Evolutionary conservation across 2,329 filamentous ascomycete genomes (phyloP).

Genomic region (Curvularia sp.): DNA sequence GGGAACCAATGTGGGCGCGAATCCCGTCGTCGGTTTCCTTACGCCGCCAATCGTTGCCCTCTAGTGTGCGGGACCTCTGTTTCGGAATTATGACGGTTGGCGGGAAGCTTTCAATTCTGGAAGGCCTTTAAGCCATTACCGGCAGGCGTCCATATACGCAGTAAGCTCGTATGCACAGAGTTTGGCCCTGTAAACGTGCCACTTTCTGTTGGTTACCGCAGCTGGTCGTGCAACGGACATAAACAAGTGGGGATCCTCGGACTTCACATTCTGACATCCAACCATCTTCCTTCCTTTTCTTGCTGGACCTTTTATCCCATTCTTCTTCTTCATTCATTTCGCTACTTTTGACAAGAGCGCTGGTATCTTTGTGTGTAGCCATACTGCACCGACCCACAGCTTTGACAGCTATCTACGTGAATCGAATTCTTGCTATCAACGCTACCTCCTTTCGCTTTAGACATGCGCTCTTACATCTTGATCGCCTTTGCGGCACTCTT

Average conservation of each 20-base stretch:
- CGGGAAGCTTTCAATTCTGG: slow-evolving; percentile 10
- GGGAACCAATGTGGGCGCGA: slow-evolving; percentile 27
- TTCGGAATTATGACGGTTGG: slow-evolving; percentile 32
- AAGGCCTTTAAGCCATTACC: slow-evolving; percentile 9
- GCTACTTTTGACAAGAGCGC: slow-evolving; percentile 29
- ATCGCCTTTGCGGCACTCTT: slow-evolving; percentile 37
- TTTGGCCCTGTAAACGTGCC: slow-evolving; percentile 20
- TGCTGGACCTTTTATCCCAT: slow-evolving; percentile 2
- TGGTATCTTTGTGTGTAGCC: slow-evolving; percentile 11
- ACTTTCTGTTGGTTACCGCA: slow-evolving; percentile 20
- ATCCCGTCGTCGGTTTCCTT: slow-evolving; percentile 36
- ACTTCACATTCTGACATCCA: slow-evolving; percentile 4
- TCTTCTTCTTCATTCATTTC: slow-evolving; percentile 14
- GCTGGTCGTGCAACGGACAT: slow-evolving; percentile 22
- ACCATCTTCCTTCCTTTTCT: slow-evolving; percentile 24
- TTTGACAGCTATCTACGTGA: slow-evolving; percentile 14
- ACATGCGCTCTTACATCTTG: slow-evolving; percentile 39
- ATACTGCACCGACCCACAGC: slow-evolving; percentile 11
- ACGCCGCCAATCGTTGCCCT: slow-evolving; percentile 41
- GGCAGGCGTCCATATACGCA: slow-evolving; percentile 27
- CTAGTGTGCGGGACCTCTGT: slow-evolving; percentile 28
- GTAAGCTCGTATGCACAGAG: slow-evolving; percentile 22
- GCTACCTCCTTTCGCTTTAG: slow-evolving; percentile 1
- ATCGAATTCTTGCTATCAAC: slow-evolving; percentile 1
- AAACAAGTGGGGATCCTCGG: slow-evolving; percentile 14